Conservation (phyloP, 73 alveolate species). For the Tetrahymena malaccensis region DNA sequence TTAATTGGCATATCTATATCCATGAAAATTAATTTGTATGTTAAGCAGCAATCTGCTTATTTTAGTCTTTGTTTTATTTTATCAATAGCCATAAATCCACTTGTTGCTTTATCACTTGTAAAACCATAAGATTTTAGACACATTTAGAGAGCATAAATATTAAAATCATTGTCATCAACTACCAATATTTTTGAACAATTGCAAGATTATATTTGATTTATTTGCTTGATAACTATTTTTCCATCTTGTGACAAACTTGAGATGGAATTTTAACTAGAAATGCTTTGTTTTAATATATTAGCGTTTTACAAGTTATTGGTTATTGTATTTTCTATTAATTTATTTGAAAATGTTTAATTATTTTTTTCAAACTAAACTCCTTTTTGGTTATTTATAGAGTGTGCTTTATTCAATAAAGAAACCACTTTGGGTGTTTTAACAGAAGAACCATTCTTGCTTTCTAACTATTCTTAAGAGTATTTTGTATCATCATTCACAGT, state of each 20-base stretch:
- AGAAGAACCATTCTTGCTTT: background rate
- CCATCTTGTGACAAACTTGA: background rate
- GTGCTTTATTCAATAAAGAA: background rate
- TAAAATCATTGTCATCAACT: background rate
- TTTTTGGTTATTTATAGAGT: background rate
- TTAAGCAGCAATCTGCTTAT: background rate
- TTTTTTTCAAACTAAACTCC: background rate
- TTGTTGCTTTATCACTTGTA: constrained; percentile 2
- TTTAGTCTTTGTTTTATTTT: background rate
- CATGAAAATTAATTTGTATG: constrained; percentile 16
- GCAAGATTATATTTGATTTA: background rate
- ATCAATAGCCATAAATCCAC: constrained; percentile 22
- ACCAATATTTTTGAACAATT: background rate
- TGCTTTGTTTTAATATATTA: too few relatives aligned
- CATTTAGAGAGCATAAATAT: background rate
- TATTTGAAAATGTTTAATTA: background rate
- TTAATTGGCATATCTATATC: constrained; percentile 39
- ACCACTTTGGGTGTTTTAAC: background rate
- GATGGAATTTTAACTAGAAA: background rate
- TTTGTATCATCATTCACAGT: background rate
- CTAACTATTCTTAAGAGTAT: background rate
- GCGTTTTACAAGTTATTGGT: too few relatives aligned
- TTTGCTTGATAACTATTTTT: background rate
- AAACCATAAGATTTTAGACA: background rate
- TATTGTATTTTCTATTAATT: background rate